Base-by-base conservation (phyloP, 108 stramenopile species). In the Discostella pseudostelligera region DNA sequence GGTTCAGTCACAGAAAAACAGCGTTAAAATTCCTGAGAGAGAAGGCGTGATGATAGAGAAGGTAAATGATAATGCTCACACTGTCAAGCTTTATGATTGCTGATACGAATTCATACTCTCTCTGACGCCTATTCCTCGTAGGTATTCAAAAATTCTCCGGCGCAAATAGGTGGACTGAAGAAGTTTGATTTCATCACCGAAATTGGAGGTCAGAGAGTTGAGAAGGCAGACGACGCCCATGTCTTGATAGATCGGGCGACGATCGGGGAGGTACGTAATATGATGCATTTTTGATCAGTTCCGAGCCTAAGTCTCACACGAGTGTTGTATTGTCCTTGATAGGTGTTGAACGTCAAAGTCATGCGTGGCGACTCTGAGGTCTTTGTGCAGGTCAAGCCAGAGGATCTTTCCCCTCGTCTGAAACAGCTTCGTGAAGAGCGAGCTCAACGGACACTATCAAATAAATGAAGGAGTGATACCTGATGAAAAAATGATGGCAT, bases 141-240 rank as follows among this genome's bases (percentile, higher is more conserved):
- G 71, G 87, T 95, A 0, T 88, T 87, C 74, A 82, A 78, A 39
- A 71, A 82, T 20, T 84, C 89, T 17, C 91, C 94, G 0, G 86
- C 89, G 8, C 74, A 84, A 59, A 49, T 54, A 21, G 87, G 86
- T 17, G 91, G 91, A 24, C 66, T 95, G 20, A 64, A 79, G 43
- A 71, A 78, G 56, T 75, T 80, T 49, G 94, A 95, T 75, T 83
- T 95, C 37, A 81, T 95, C 39, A 45, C 78, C 10, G 53, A 80
- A 62, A 91, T 95, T 36, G 90, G 86, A 25, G 81, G 72, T 9
- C 74, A 76, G 37, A 45, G 40, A 25, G 88, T 92, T 14, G 39
- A 62, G 11, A 83, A 82, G 20, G 83, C 87, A 2, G 86, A 84
- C 21, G 90, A 92, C 65, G 94, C 89, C 1, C 76, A 87, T 32